These are phyloP conservation scores for Xylaria castorea DNA, from an alignment of 495 filamentous ascomycete genomes.

Conservation along the genomic window DNA sequence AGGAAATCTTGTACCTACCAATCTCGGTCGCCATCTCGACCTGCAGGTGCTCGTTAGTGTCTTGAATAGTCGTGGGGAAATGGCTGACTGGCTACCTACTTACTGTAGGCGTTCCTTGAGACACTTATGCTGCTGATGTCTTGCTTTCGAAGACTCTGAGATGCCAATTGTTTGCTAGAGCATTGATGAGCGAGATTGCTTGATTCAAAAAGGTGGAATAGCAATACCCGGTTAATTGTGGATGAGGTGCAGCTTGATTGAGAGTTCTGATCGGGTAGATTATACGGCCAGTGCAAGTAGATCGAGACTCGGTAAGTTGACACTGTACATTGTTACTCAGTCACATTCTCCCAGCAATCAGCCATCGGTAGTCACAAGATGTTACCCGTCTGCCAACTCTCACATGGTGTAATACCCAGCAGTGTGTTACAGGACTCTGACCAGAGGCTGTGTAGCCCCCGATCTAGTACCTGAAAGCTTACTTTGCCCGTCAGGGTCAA, in stretches of 20 bases:
- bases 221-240: conserved; percentile 7
- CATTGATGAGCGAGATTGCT: conserved; percentile 24
- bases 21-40: conserved; percentile 22
- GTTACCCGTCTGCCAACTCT: conserved; percentile 8
- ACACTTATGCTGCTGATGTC: conserved; percentile 21
- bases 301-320: neutral
- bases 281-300: neutral
- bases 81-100: conserved; percentile 21
- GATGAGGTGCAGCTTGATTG: conserved; percentile 12
- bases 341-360: neutral
- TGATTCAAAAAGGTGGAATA: neutral
- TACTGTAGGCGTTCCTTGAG: conserved; percentile 14
- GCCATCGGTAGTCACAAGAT: conserved; percentile 20
- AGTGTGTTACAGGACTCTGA: conserved; percentile 4
- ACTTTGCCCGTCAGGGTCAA: conserved; percentile 1
- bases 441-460: conserved; percentile 16
- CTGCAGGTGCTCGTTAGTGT: conserved; percentile 22
- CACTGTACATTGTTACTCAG: neutral
- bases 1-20: conserved; percentile 14
- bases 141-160: neutral
- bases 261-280: neutral
- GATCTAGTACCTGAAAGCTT: conserved; percentile 23
- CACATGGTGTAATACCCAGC: neutral
- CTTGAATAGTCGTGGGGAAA: conserved; percentile 17
- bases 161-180: conserved; percentile 16